Conservation (phyloP, 306 rosid genomes). For the Inga oerstediana region DNA sequence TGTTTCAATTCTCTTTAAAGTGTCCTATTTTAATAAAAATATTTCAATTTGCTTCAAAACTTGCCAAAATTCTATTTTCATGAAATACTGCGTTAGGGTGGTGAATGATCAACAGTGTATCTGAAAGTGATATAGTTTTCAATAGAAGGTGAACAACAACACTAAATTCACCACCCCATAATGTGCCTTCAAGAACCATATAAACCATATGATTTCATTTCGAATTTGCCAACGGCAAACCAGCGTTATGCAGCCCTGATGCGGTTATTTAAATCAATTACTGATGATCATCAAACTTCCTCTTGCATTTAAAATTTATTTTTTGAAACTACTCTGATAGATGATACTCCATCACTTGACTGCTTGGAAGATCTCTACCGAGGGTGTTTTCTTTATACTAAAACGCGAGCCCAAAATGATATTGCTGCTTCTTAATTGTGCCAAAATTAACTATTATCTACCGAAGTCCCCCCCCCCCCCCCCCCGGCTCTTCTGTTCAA, state of each 20-base stretch:
- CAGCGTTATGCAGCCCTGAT: neutral
- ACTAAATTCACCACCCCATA: neutral
- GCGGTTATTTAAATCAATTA: neutral
- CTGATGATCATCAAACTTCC: neutral
- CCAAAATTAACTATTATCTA: neutral
- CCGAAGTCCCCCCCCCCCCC: neutral
- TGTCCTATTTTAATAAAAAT: neutral
- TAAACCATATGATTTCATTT: neutral
- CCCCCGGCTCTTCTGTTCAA: neutral
- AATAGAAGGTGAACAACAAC: neutral
- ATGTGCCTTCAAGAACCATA: neutral
- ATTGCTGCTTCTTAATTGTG: neutral
- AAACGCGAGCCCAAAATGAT: slow-evolving; percentile 11
- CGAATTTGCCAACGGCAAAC: neutral
- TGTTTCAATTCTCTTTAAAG: neutral
- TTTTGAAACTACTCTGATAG: neutral
- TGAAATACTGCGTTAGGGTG: slow-evolving; percentile 1
- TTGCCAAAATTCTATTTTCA: slow-evolving; percentile 16
- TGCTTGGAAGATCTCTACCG: neutral
- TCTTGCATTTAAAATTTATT: neutral
- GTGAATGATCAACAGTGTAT: slow-evolving; percentile 3
- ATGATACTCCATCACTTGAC: neutral
- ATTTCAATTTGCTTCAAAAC: neutral
- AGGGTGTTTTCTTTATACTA: slow-evolving; percentile 1
- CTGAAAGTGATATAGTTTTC: neutral